Conservation (phyloP, 1,139 yeast genomes). For the Zygoascus sp. region DNA sequence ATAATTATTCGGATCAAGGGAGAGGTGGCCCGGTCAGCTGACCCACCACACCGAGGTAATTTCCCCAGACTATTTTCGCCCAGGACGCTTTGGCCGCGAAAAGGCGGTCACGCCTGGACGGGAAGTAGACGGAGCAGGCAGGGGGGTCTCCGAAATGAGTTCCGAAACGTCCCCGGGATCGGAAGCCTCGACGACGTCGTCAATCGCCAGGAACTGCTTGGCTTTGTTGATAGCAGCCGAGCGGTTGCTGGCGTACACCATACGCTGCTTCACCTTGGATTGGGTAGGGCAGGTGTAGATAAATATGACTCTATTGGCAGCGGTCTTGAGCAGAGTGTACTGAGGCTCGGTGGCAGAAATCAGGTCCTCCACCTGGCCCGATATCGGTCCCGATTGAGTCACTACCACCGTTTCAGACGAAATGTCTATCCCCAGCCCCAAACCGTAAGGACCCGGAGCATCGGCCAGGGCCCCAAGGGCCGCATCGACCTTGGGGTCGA, state of each 20-base stretch:
- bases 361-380: slow-evolving; percentile 29
- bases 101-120: slow-evolving; percentile 19
- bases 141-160: neutral
- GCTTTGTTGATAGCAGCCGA: slow-evolving; percentile 58
- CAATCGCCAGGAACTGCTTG: slow-evolving; percentile 20
- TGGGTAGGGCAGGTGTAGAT: slow-evolving; percentile 89
- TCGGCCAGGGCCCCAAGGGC: slow-evolving; percentile 20
- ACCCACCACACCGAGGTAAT: slow-evolving; percentile 6
- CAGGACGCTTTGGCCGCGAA: slow-evolving; percentile 37
- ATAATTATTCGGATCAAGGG: slow-evolving; percentile 9
- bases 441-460: slow-evolving; percentile 16
- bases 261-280: slow-evolving; percentile 82
- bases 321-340: slow-evolving; percentile 53
- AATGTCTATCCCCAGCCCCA: slow-evolving; percentile 33
- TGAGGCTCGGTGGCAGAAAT: slow-evolving; percentile 47
- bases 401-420: slow-evolving; percentile 36
- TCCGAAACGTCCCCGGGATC: slow-evolving; percentile 28
- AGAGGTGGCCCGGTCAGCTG: slow-evolving; percentile 7
- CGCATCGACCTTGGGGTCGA: slow-evolving; percentile 23
- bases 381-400: slow-evolving; percentile 18
- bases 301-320: slow-evolving; percentile 43
- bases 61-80: slow-evolving; percentile 24
- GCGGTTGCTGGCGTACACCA: slow-evolving; percentile 86
- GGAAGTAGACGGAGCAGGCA: slow-evolving; percentile 1
- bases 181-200: slow-evolving; percentile 31